Conservation (phyloP, 2,329 filamentous ascomycete species). For the Aspergillus pseudotamarii region DNA sequence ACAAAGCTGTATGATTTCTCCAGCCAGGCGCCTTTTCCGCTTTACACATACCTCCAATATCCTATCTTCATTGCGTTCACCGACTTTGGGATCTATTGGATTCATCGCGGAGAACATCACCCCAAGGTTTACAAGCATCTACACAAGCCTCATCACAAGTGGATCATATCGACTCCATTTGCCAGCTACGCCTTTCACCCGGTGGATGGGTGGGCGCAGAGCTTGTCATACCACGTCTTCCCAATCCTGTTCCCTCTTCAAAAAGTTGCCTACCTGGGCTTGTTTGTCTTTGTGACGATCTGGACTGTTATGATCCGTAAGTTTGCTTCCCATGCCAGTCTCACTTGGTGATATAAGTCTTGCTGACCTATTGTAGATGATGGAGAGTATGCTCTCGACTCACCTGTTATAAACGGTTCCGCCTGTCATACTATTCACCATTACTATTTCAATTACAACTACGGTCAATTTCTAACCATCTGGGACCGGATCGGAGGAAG, state of each 20-base stretch:
- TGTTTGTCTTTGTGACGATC: slow-evolving; percentile 90
- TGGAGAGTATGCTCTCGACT: slow-evolving; percentile 87
- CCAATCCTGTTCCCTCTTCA: slow-evolving; percentile 90
- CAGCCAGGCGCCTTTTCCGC: slow-evolving; percentile 70
- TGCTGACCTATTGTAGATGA: slow-evolving; percentile 58
- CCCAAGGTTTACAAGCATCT: slow-evolving; percentile 79
- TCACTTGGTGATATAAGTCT: not conserved
- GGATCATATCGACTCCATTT: slow-evolving; percentile 96
- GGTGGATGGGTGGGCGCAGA: slow-evolving; percentile 84
- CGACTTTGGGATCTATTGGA: slow-evolving; percentile 87
- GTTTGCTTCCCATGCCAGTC: slow-evolving; percentile 10
- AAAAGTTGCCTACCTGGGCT: slow-evolving; percentile 79
- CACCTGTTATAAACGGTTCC: slow-evolving; percentile 84
- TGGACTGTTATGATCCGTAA: slow-evolving; percentile 87
- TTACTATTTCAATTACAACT: slow-evolving; percentile 87
- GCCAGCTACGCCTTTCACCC: slow-evolving; percentile 94
- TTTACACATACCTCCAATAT: slow-evolving; percentile 81
- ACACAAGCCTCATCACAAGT: slow-evolving; percentile 98
- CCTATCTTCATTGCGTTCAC: slow-evolving; percentile 85
- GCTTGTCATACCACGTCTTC: slow-evolving; percentile 87
- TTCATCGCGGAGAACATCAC: slow-evolving; percentile 82
- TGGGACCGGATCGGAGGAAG: slow-evolving; percentile 89
- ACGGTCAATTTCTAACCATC: slow-evolving; percentile 89
- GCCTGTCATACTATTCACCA: slow-evolving; percentile 97
- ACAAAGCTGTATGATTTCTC: slow-evolving; percentile 81